Conservation (phyloP, 1,284 basidiomycete species). For the Puccinia hordei region DNA sequence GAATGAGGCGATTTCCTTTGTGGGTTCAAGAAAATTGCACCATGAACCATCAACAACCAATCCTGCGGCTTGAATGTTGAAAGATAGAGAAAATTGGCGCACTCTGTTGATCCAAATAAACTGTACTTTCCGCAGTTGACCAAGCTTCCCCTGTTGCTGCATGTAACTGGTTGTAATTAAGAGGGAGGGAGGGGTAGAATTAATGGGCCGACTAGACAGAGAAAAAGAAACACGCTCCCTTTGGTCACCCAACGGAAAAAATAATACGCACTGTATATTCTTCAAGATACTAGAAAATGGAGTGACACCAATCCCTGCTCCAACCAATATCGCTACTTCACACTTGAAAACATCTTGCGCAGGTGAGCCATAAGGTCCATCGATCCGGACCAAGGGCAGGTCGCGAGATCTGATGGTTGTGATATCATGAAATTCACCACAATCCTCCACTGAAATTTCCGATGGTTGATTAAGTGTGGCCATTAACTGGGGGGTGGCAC, state of each 20-base stretch:
- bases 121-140: constrained; percentile 76
- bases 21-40: not conserved
- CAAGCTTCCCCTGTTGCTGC: constrained; percentile 73
- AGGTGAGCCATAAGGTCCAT: constrained; percentile 81
- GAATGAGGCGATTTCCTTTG: constrained; percentile 66
- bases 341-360: constrained; percentile 83
- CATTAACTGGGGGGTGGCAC: constrained; percentile 70
- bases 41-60: not conserved
- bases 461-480: constrained; percentile 59
- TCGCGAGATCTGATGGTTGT: constrained; percentile 58
- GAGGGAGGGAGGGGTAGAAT: not conserved
- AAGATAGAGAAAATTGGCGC: not conserved
- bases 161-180: constrained; percentile 64
- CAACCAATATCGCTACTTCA: constrained; percentile 80
- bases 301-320: constrained; percentile 80
- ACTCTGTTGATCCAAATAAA: constrained; percentile 84
- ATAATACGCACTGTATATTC: constrained; percentile 71
- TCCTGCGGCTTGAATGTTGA: not conserved
- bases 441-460: constrained; percentile 61
- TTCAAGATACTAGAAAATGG: constrained; percentile 88
- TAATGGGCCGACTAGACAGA: not conserved
- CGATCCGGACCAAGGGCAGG: constrained; percentile 74
- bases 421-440: constrained; percentile 77
- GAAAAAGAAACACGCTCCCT: not conserved
- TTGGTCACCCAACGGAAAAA: not conserved